Conservation (phyloP, 371 early-diverging fungal species). For the Mortierella polycephala region DNA sequence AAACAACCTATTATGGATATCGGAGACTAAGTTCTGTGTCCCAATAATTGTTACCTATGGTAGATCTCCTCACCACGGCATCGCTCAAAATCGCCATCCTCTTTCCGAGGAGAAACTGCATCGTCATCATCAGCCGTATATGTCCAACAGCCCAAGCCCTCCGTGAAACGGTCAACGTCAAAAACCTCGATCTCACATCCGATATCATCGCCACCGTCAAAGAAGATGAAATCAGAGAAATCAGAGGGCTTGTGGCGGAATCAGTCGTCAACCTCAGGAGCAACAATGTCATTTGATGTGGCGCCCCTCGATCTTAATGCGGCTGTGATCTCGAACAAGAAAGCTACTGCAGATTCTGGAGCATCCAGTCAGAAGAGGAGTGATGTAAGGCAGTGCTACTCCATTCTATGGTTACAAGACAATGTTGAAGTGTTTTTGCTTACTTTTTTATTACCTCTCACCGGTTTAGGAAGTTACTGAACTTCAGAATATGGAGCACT, state of each 20-base stretch:
- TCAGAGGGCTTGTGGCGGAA: conserved; percentile 5
- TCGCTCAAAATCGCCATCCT: too few species aligned
- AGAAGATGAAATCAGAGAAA: conserved; percentile 7
- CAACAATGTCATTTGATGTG: conserved; percentile 50
- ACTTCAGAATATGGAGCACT: conserved; percentile 44
- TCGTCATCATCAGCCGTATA: too few species aligned
- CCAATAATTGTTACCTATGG: too few species aligned
- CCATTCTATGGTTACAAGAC: too few species aligned
- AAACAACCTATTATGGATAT: too few species aligned
- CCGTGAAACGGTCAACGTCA: not conserved
- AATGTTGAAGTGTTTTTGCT: not conserved
- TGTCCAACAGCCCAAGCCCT: too few species aligned
- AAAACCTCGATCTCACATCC: not conserved
- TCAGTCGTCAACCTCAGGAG: conserved; percentile 9
- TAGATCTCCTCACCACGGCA: too few species aligned
- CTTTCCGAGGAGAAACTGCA: too few species aligned
- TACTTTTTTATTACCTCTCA: not conserved
- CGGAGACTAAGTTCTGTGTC: too few species aligned
- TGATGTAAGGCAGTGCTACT: conserved; percentile 15
- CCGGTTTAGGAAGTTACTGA: conserved; percentile 20
- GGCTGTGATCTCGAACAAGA: conserved; percentile 6
- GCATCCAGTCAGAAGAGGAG: conserved; percentile 12
- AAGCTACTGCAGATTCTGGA: conserved; percentile 2
- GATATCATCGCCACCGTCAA: conserved; percentile 5
- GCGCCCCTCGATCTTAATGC: conserved; percentile 37